Conservation (phyloP, 2,329 filamentous ascomycete species). For the Microcyclospora pomicola region DNA sequence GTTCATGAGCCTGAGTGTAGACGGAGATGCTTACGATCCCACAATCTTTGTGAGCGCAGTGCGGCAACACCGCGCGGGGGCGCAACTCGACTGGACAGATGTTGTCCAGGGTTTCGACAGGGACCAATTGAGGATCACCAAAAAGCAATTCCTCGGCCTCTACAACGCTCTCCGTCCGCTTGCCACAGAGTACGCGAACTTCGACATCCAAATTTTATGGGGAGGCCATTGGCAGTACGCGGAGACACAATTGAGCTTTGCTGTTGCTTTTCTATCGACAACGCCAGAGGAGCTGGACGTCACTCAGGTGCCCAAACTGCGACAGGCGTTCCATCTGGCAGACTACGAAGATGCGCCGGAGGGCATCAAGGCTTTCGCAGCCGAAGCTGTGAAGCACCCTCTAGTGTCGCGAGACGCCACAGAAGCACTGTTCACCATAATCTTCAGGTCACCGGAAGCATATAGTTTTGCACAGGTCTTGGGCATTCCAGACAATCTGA, state of each 20-base stretch:
- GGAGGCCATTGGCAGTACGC: constrained; percentile 73
- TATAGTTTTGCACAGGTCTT: constrained; percentile 43
- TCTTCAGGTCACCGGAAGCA: constrained; percentile 43
- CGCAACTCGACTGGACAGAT: constrained; percentile 50
- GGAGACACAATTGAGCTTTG: constrained; percentile 84
- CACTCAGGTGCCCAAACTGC: constrained; percentile 67
- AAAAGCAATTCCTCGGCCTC: constrained; percentile 65
- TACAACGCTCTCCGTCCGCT: constrained; percentile 67
- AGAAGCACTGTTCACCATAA: constrained; percentile 49
- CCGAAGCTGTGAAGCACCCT: constrained; percentile 64
- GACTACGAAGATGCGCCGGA: constrained; percentile 49
- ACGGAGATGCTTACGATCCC: constrained; percentile 49
- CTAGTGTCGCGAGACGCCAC: constrained; percentile 80
- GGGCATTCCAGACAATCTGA: constrained; percentile 45
- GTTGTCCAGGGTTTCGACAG: constrained; percentile 73
- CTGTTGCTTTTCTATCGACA: constrained; percentile 71
- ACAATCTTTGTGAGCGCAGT: constrained; percentile 52
- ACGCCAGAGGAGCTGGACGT: constrained; percentile 66
- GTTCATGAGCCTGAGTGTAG: constrained; percentile 50
- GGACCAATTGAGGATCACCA: constrained; percentile 58
- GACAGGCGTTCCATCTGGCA: constrained; percentile 57
- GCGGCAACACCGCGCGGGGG: constrained; percentile 40
- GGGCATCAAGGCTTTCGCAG: constrained; percentile 45
- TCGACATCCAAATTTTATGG: constrained; percentile 85
- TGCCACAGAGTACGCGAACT: constrained; percentile 45